phyloP scores from a whole-genome alignment of 495 filamentous ascomycete species.

The Saxophila tyrrhenica region DNA sequence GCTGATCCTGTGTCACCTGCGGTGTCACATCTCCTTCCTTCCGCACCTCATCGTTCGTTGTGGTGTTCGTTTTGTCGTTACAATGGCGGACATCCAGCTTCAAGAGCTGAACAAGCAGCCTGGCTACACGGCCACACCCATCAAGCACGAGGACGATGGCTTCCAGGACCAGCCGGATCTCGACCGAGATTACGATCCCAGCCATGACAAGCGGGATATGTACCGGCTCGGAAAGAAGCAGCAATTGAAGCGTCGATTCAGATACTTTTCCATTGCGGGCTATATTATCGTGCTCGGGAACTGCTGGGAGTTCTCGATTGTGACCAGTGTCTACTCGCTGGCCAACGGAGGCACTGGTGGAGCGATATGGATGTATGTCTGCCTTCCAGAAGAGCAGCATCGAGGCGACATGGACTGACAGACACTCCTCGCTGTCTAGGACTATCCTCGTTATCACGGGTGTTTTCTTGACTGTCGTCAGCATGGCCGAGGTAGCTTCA shows the following conservation, averaged over 20 bases:
- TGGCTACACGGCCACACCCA: background rate
- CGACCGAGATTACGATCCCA: background rate
- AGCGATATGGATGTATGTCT: slow-evolving; percentile 10
- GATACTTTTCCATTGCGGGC: slow-evolving; percentile 27
- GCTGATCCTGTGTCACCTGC: background rate
- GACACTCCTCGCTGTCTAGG: too few species aligned
- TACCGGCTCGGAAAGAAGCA: slow-evolving; percentile 6
- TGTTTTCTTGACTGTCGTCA: slow-evolving; percentile 11
- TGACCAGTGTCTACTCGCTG: slow-evolving; percentile 3
- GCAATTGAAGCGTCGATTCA: slow-evolving; percentile 7
- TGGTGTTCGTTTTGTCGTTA: background rate
- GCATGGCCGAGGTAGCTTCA: slow-evolving; percentile 17
- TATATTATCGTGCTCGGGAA: slow-evolving; percentile 29
- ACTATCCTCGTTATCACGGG: slow-evolving; percentile 1
- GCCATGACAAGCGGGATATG: slow-evolving; percentile 5
- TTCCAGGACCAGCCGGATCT: background rate
- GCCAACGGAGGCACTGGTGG: slow-evolving; percentile 20
- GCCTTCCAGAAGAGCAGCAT: background rate
- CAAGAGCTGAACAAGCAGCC: background rate
- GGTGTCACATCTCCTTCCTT: background rate
- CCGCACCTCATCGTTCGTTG: background rate
- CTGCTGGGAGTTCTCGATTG: slow-evolving; percentile 27
- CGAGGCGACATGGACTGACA: background rate
- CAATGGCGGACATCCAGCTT: background rate
- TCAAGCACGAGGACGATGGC: background rate